Base-by-base conservation (phyloP, 495 filamentous ascomycete genomes). In the Lepraria neglecta region DNA sequence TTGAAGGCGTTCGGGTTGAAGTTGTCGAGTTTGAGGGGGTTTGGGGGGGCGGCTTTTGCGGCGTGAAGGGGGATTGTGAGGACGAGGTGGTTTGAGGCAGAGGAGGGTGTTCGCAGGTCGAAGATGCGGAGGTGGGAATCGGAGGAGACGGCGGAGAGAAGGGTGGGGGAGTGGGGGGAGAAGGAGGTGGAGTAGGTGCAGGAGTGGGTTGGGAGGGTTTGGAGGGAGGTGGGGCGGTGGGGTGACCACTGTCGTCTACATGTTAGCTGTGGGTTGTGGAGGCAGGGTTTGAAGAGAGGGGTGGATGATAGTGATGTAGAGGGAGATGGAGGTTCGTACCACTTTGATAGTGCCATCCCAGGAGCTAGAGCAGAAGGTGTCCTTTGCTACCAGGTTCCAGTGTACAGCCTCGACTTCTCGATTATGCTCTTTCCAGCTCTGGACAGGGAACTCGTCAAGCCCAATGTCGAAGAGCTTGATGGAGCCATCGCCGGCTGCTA, bases 281-380 rank as follows among this genome's bases (percentile, higher is more conserved):
- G 42, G 38, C 9, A 10, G 7, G 35, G 35, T 12, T 38, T 38
- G 7, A 10, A 7, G 35, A 12, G 35, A 10, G 35, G 35, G 33
- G 33, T 1, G 33, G 24, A 2, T 24, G 24, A 24, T 24, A 24
- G 24, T 24, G 24, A 24, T 24, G 24, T 24, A 2, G n/a, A 45
- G 60, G 17, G 27, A 56, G 6, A 33, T 30, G 59, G 42, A 59
- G 27, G 27, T 21, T 71, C 77, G 38, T 75, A 84, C 84, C 61
- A 98, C 80, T 72, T 95, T 95, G 43, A 97, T 80, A 9, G 88
- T 92, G 54, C 92, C 92, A 70, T 97, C 94, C 94, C 94, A 98
- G 28, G 87, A 92, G 58, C 82, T 86, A 17, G 89, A 92, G 59
- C 88, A 83, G 69, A 98, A 97, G 6, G 83, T 85, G 65, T 91